Base-by-base conservation (phyloP, 441 rosid species). In the Theobroma grandiflorum region DNA sequence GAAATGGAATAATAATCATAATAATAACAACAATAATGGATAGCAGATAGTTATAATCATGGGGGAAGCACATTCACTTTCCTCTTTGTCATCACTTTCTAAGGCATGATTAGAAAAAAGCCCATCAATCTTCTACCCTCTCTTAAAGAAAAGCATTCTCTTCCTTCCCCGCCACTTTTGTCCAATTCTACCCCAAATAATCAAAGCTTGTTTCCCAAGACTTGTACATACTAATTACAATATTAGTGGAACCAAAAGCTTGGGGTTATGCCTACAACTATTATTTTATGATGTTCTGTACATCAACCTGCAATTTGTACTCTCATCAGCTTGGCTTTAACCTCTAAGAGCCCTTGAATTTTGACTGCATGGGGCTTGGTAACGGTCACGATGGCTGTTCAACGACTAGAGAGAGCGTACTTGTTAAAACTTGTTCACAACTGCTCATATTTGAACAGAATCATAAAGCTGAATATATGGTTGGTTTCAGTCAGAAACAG, bases 61-160 rank as follows among this genome's bases (percentile, higher is more conserved):
- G 91, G 85, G 84, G 74, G 92, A 89, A 86, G 91, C 92, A 88
- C 90, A 86, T 92, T 90, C 90, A 89, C 92, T 88, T 90, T 92
- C 90, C 88, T 89, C 85, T 90, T 92, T 95, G 94, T 90, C 92
- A 88, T 90, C 90, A 87, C 95, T 92, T 92, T 91, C 87, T 72
- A 92, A 74, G 92, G 97, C 97, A 95, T 92, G 91, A 92, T 93
- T 93, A 87, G 94, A 88, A 76, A 86, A 91, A 90, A 90, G 90
- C 84, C 86, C 75, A 82, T 72, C 90, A 78, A 83, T 88, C 90
- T 85, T 85, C 90, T 70, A 76, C 84, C 82, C 77, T 65, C 78
- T 53, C 55, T 73, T 20, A 80, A 82, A 79, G 57, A 45, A 83
- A 82, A 84, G 67, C 83, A 61, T 33, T 81, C 72, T 78, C 66